phyloP scores from a whole-genome alignment of 2,329 filamentous ascomycete genomes.

The Aspergillus costaricaensis region DNA sequence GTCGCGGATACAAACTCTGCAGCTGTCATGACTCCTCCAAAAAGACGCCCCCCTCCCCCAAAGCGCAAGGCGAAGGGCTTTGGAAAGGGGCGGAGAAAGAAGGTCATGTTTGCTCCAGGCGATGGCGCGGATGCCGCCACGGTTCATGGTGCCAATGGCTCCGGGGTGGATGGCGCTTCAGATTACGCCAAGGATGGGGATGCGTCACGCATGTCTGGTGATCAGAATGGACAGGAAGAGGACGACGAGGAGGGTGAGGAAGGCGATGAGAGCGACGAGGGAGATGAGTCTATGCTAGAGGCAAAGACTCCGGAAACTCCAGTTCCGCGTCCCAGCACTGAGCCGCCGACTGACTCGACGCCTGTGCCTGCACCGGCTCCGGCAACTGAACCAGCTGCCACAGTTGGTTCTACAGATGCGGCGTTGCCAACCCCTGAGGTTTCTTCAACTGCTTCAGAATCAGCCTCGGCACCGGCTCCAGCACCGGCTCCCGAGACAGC shows the following conservation, averaged over 20 bases:
- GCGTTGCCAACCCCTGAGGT: slow-evolving; percentile 5
- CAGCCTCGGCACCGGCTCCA: not conserved
- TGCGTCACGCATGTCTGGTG: slow-evolving; percentile 38
- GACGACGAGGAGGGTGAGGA: slow-evolving; percentile 52
- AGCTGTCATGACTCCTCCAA: slow-evolving; percentile 50
- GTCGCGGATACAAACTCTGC: slow-evolving; percentile 53
- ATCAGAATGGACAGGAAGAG: slow-evolving; percentile 50
- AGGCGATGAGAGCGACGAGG: slow-evolving; percentile 50
- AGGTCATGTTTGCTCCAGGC: slow-evolving; percentile 58
- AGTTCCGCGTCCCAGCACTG: slow-evolving; percentile 31
- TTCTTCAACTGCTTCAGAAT: not conserved
- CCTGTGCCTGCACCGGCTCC: slow-evolving; percentile 14
- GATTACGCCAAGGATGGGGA: slow-evolving; percentile 50
- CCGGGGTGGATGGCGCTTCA: slow-evolving; percentile 36
- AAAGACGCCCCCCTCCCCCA: slow-evolving; percentile 70
- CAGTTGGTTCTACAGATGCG: slow-evolving; percentile 8
- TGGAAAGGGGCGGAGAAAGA: slow-evolving; percentile 76
- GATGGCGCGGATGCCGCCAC: slow-evolving; percentile 41
- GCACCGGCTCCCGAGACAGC: slow-evolving; percentile 10
- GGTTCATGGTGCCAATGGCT: slow-evolving; percentile 42
- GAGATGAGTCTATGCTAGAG: slow-evolving; percentile 51
- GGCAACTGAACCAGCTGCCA: slow-evolving; percentile 14
- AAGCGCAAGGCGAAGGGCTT: slow-evolving; percentile 80
- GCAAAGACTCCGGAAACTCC: slow-evolving; percentile 48
- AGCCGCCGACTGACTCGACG: slow-evolving; percentile 20